Percentiles rank a stretch among this genome's conserved stretches.
These are phyloP conservation scores for Fusarium sp. DNA, from an alignment of 2,329 filamentous ascomycete genomes.

Conservation along the genomic window DNA sequence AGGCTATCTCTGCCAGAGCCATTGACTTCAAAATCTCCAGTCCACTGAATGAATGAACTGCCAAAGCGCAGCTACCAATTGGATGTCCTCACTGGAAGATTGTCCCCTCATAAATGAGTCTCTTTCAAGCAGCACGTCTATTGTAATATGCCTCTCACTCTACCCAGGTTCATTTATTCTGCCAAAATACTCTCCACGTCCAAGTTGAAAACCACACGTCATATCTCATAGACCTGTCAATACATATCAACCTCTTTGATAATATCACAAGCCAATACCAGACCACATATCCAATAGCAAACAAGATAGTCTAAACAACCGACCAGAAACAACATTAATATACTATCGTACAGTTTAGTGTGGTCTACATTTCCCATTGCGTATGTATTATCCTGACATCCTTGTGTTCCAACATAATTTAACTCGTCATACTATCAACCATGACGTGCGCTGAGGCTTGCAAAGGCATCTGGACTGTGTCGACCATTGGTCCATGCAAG, in stretches of 20 bases:
- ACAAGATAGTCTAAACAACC: constrained; percentile 13
- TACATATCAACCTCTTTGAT: background rate
- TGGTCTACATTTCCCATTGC: constrained; percentile 32
- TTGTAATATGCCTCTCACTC: background rate
- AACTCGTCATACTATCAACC: constrained; percentile 53
- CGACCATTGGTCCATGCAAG: constrained; percentile 77
- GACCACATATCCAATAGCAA: background rate
- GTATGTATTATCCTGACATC: constrained; percentile 44
- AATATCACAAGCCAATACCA: background rate
- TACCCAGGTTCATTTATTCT: constrained; percentile 4
- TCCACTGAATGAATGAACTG: background rate
- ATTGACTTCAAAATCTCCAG: background rate
- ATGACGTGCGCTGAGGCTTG: constrained; percentile 76
- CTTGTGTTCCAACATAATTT: constrained; percentile 30
- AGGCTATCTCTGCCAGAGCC: background rate
- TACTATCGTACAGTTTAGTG: constrained; percentile 49
- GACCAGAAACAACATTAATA: constrained; percentile 46
- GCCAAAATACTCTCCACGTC: background rate
- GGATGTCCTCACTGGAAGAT: background rate
- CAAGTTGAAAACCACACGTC: background rate
- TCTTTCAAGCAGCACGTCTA: background rate
- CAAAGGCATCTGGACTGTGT: constrained; percentile 85
- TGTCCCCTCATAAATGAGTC: background rate
- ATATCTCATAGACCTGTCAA: background rate
- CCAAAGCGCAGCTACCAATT: background rate